Conservation (phyloP, 129 eudicot genomes). For the Silybum marianum region DNA sequence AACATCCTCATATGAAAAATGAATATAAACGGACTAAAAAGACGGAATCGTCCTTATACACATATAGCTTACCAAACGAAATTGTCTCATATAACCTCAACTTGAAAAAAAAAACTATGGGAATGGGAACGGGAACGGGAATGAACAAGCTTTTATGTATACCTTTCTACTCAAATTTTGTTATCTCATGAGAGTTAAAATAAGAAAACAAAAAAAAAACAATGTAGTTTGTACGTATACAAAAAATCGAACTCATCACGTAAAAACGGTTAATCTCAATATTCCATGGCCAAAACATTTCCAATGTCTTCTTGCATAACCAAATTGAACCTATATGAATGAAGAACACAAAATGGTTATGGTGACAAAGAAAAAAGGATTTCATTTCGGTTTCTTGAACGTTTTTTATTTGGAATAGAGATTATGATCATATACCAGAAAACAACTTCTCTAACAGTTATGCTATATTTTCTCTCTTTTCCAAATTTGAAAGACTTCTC, state of each 20-base stretch:
- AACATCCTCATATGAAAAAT: not conserved
- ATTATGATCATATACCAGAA: not conserved
- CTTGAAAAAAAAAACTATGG: conserved; percentile 13
- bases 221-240: conserved; percentile 24
- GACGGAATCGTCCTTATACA: not conserved
- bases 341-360: not conserved
- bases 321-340: conserved; percentile 28
- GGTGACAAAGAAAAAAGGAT: not conserved
- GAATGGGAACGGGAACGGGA: not conserved
- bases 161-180: conserved; percentile 21
- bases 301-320: conserved; percentile 6
- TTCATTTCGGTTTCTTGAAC: not conserved
- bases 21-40: not conserved
- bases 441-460: not conserved
- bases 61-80: not conserved
- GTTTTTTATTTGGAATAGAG: not conserved
- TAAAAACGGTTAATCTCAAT: not conserved
- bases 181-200: not conserved
- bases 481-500: too few species aligned
- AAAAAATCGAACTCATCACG: conserved; percentile 11
- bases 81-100: not conserved
- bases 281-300: conserved; percentile 14
- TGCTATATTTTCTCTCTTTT: too few species aligned
- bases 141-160: conserved; percentile 11
- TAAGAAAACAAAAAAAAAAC: not conserved